phyloP scores from a whole-genome alignment of 495 filamentous ascomycete genomes.

The Penicillium herquei region DNA sequence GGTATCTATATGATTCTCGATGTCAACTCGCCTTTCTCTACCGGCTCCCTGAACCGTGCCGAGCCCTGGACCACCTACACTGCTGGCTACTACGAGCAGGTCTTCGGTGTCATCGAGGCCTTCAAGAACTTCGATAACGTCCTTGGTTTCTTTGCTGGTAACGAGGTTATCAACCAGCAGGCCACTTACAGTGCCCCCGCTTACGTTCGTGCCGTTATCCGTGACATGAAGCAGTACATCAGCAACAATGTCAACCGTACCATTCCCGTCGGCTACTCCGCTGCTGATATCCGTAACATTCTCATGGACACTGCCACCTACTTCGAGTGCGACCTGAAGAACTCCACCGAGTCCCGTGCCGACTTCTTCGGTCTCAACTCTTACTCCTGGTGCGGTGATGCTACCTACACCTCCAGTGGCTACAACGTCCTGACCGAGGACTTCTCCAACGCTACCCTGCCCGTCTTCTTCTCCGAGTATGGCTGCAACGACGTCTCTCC shows the following conservation, averaged over 20 bases:
- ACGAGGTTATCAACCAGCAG: slow-evolving; percentile 84
- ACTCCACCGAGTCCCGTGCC: slow-evolving; percentile 60
- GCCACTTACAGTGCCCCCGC: slow-evolving; percentile 35
- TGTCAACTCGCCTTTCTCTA: slow-evolving; percentile 85
- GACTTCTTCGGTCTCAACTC: slow-evolving; percentile 95
- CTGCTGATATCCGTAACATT: slow-evolving; percentile 81
- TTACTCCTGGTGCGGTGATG: slow-evolving; percentile 90
- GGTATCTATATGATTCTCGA: slow-evolving; percentile 73
- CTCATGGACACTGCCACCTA: slow-evolving; percentile 80
- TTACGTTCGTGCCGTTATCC: slow-evolving; percentile 61
- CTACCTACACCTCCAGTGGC: slow-evolving; percentile 64
- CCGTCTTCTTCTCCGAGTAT: slow-evolving; percentile 95
- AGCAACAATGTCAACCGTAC: slow-evolving; percentile 61
- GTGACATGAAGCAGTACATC: slow-evolving; percentile 88
- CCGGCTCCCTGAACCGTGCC: slow-evolving; percentile 70
- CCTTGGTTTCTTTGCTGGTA: slow-evolving; percentile 88
- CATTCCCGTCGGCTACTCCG: slow-evolving; percentile 92
- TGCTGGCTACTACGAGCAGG: slow-evolving; percentile 71
- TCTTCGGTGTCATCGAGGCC: slow-evolving; percentile 87
- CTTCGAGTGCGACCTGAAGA: slow-evolving; percentile 73
- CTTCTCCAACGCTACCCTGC: slow-evolving; percentile 72
- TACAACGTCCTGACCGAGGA: slow-evolving; percentile 70
- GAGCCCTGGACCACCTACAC: slow-evolving; percentile 72
- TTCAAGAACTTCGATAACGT: slow-evolving; percentile 94
- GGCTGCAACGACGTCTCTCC: slow-evolving; percentile 85